A percentile compares a stretch with the other conserved stretches of the same genome.
phyloP scores from a whole-genome alignment of 2,329 filamentous ascomycete genomes.

The Alternaria ventricosa region DNA sequence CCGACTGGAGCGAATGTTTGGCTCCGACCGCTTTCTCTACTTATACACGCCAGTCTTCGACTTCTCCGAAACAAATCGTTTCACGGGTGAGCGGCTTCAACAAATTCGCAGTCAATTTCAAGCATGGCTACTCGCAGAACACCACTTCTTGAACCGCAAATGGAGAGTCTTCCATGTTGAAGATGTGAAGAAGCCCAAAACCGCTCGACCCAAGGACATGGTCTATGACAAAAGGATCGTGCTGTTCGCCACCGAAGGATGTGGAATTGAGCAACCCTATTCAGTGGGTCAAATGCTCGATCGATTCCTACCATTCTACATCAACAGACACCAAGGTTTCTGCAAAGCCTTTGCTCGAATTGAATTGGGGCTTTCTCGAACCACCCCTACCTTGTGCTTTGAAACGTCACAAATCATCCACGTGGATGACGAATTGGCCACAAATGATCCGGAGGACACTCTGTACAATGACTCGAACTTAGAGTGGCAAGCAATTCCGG shows the following conservation, averaged over 20 bases:
- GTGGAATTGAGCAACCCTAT: conserved; percentile 27
- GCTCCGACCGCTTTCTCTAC: conserved; percentile 52
- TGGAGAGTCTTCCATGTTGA: conserved; percentile 53
- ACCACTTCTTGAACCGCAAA: conserved; percentile 49
- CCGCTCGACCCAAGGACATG: conserved; percentile 11
- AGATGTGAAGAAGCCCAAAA: conserved; percentile 45
- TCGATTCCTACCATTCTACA: conserved; percentile 48
- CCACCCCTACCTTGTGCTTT: conserved; percentile 47
- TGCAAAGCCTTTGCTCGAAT: conserved; percentile 54
- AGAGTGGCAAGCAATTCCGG: conserved; percentile 23
- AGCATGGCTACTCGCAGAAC: conserved; percentile 46
- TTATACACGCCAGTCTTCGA: conserved; percentile 44
- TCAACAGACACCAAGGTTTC: conserved; percentile 46
- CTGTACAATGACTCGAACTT: conserved; percentile 47
- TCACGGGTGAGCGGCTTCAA: conserved; percentile 11
- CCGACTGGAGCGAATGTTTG: conserved; percentile 47
- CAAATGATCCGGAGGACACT: conserved; percentile 41
- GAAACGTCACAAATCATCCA: conserved; percentile 44
- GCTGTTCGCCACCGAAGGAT: conserved; percentile 46
- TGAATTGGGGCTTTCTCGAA: conserved; percentile 52
- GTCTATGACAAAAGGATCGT: conserved; percentile 34
- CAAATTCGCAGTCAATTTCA: conserved; percentile 33
- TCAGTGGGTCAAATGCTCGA: conserved; percentile 43
- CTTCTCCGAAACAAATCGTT: conserved; percentile 17
- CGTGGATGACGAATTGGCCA: conserved; percentile 40